These are phyloP conservation scores for Gossypium ekmanianum DNA, from an alignment of 345 rosid genomes.

Conservation along the genomic window DNA sequence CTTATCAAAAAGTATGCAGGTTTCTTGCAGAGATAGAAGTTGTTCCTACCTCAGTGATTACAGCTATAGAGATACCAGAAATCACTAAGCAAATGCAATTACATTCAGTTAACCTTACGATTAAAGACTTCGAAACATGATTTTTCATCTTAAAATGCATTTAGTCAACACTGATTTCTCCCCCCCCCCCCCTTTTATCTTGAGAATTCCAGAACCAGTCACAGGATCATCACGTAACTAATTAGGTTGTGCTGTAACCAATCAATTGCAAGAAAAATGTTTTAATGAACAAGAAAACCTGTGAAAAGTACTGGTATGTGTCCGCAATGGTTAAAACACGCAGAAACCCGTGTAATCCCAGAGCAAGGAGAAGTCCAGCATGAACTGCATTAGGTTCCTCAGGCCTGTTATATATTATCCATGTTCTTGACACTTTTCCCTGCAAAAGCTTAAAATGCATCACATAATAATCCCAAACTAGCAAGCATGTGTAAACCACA, in stretches of 20 bases:
- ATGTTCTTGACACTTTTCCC: constrained; percentile 96
- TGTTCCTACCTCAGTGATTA: constrained; percentile 4
- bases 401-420: constrained; percentile 91
- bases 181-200: background rate
- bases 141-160: background rate
- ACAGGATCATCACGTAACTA: background rate
- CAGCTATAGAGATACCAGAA: background rate
- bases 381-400: constrained; percentile 78
- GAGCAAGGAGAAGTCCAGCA: constrained; percentile 91
- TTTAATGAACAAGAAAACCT: constrained; percentile 43
- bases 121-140: background rate
- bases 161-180: constrained; percentile 8
- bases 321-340: constrained; percentile 70
- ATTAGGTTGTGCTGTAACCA: background rate
- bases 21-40: too few species aligned
- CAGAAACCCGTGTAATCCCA: constrained; percentile 92
- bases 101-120: background rate
- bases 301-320: constrained; percentile 76
- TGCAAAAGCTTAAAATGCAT: constrained; percentile 31
- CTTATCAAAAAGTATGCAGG: too few species aligned
- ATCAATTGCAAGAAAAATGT: constrained; percentile 12
- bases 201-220: constrained; percentile 8
- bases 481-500: background rate
- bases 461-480: background rate
- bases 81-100: background rate